These are phyloP conservation scores for Corchorus olitorius DNA, from an alignment of 345 rosid genomes.

Conservation along the genomic window DNA sequence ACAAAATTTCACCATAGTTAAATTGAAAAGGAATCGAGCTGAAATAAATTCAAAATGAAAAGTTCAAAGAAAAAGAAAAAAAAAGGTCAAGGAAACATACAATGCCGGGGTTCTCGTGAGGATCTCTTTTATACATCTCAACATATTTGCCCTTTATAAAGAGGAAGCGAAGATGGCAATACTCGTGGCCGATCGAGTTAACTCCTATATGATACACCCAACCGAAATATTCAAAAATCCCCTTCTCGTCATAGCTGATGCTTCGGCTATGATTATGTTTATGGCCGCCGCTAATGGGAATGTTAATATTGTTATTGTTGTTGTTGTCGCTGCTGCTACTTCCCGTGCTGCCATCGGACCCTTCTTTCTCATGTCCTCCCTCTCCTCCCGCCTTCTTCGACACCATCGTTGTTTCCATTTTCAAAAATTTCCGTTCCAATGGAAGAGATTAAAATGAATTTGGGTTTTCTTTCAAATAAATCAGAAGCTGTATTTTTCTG, in stretches of 20 bases:
- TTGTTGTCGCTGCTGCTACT: background rate
- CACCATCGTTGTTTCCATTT: constrained; percentile 9
- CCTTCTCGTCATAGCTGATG: constrained; percentile 10
- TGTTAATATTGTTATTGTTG: background rate
- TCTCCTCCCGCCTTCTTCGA: constrained; percentile 16
- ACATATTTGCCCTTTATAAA: constrained; percentile 78
- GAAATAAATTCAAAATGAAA: background rate
- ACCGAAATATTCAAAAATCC: constrained; percentile 62
- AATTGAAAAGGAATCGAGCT: background rate
- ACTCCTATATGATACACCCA: constrained; percentile 85
- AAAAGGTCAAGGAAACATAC: constrained; percentile 41
- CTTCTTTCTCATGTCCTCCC: constrained; percentile 12
- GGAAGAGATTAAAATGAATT: background rate
- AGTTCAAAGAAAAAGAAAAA: background rate
- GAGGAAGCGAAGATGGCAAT: constrained; percentile 72
- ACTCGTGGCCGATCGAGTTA: constrained; percentile 82
- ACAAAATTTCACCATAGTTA: background rate
- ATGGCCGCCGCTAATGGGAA: background rate
- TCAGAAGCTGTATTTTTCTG: background rate
- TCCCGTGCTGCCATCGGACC: constrained; percentile 12
- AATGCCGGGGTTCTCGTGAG: constrained; percentile 83
- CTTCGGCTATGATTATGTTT: background rate
- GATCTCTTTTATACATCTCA: constrained; percentile 91
- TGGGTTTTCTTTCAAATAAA: background rate
- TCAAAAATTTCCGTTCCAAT: background rate